Evolutionary conservation across 2,329 filamentous ascomycete genomes (phyloP).

Genomic region (Lecanicillium sp.): DNA sequence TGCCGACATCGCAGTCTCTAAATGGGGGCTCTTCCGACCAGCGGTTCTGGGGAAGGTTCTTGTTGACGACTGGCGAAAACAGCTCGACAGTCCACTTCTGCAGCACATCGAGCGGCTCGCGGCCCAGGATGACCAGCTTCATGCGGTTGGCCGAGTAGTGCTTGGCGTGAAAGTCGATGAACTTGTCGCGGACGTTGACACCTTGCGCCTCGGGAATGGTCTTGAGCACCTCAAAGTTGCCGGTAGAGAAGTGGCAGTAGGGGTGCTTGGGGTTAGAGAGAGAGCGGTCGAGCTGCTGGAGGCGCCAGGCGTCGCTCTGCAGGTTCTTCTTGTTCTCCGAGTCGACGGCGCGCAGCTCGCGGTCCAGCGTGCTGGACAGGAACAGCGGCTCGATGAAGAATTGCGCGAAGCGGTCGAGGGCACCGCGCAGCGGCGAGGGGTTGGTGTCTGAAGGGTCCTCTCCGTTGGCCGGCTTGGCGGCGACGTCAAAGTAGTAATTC

Average conservation of each 20-base stretch:
- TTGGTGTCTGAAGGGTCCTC: conserved; percentile 49
- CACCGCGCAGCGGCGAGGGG: conserved; percentile 64
- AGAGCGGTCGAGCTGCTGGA: conserved; percentile 82
- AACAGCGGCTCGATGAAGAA: conserved; percentile 91
- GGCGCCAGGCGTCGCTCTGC: conserved; percentile 81
- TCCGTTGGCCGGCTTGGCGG: conserved; percentile 65
- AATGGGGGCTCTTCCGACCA: conserved; percentile 49
- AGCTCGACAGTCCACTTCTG: conserved; percentile 80
- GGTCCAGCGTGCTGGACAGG: conserved; percentile 74
- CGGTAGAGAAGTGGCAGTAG: conserved; percentile 86
- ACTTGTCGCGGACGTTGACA: conserved; percentile 81
- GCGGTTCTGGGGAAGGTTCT: conserved; percentile 59
- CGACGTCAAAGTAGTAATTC: conserved; percentile 96
- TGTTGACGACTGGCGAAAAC: conserved; percentile 76
- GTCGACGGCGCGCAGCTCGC: conserved; percentile 83
- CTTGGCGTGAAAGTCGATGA: conserved; percentile 84
- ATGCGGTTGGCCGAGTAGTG: conserved; percentile 92
- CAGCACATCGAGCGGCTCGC: conserved; percentile 73
- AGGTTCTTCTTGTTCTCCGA: conserved; percentile 98
- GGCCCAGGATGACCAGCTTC: conserved; percentile 82
- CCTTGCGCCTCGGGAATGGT: conserved; percentile 72
- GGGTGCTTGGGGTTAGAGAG: conserved; percentile 84
- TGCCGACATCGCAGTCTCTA: conserved; percentile 45
- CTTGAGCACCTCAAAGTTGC: conserved; percentile 80
- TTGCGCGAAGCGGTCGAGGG: conserved; percentile 84